Evolutionary conservation across 176 grass and related monocot species (phyloP).

Genomic region (Bolboschoenus planiculmis): DNA sequence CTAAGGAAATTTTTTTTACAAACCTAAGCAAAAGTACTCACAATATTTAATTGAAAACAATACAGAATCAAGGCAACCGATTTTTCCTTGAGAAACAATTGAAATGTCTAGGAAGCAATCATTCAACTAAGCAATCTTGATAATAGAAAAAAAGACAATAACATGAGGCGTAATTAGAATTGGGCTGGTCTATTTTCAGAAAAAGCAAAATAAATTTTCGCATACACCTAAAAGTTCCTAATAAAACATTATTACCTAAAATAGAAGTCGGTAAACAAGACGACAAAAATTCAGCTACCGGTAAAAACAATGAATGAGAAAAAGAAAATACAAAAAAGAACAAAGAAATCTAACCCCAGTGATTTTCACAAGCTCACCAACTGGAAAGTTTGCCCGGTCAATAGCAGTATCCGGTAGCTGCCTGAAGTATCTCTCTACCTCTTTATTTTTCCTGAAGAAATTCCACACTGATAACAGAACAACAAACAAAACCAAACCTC

Average conservation of each 20-base stretch:
- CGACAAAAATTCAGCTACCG: background rate
- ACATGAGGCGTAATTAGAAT: background rate
- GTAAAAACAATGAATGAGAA: background rate
- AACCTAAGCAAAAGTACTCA: background rate
- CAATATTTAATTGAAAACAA: background rate
- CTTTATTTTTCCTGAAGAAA: constrained; percentile 17
- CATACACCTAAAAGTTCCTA: background rate
- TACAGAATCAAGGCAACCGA: background rate
- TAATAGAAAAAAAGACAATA: background rate
- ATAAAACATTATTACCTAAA: background rate
- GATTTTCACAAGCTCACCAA: constrained; percentile 87
- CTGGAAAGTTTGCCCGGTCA: constrained; percentile 48
- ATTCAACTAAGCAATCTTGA: background rate
- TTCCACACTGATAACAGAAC: constrained; percentile 45
- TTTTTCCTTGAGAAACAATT: background rate
- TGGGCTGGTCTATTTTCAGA: background rate
- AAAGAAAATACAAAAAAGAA: background rate
- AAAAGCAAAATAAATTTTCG: background rate
- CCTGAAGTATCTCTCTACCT: constrained; percentile 67
- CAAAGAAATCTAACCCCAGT: constrained; percentile 54
- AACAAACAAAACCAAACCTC: constrained; percentile 24
- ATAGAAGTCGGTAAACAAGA: background rate
- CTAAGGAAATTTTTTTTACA: background rate
- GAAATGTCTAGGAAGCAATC: background rate
- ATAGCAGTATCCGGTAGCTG: constrained; percentile 47